Evolutionary conservation across 2,329 filamentous ascomycete species (phyloP).

Genomic region (Cordyceps cicadae): DNA sequence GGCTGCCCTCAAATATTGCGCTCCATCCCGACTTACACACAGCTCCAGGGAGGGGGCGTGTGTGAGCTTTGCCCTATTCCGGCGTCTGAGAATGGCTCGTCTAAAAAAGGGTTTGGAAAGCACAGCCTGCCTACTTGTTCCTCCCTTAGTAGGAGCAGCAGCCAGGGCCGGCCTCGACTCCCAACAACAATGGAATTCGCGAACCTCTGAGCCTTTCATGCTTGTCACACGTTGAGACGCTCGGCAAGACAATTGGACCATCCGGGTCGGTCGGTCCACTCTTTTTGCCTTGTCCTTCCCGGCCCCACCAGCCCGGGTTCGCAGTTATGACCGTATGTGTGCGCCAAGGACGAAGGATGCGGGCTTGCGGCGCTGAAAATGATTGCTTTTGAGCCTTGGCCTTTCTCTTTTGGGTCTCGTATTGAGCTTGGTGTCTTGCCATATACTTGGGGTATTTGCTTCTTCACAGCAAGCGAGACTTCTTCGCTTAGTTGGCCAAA

Average conservation of each 20-base stretch:
- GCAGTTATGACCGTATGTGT: too few relatives aligned
- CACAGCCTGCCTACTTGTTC: not conserved
- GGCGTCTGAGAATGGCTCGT: not conserved
- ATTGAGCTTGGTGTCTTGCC: too few relatives aligned
- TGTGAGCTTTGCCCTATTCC: not conserved
- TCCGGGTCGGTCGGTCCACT: not conserved
- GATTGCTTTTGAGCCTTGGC: too few relatives aligned
- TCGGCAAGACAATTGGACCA: constrained; percentile 6
- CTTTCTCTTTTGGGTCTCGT: too few relatives aligned
- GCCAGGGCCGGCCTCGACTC: not conserved
- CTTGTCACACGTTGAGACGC: constrained; percentile 1
- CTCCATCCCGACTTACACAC: not conserved
- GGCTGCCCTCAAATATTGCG: not conserved
- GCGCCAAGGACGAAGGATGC: too few relatives aligned
- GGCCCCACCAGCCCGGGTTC: constrained; percentile 2
- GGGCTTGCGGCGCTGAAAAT: too few relatives aligned
- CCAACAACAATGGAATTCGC: too few relatives aligned
- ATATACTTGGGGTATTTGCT: too few relatives aligned
- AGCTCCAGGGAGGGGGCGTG: not conserved
- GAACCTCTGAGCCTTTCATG: not conserved
- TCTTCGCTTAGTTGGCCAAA: too few relatives aligned
- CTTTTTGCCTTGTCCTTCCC: not conserved
- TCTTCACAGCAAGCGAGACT: too few relatives aligned
- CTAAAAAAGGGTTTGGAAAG: not conserved
- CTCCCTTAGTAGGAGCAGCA: too few relatives aligned